phyloP scores from a whole-genome alignment of 2,329 filamentous ascomycete genomes.

The Bipolaris oryzae region DNA sequence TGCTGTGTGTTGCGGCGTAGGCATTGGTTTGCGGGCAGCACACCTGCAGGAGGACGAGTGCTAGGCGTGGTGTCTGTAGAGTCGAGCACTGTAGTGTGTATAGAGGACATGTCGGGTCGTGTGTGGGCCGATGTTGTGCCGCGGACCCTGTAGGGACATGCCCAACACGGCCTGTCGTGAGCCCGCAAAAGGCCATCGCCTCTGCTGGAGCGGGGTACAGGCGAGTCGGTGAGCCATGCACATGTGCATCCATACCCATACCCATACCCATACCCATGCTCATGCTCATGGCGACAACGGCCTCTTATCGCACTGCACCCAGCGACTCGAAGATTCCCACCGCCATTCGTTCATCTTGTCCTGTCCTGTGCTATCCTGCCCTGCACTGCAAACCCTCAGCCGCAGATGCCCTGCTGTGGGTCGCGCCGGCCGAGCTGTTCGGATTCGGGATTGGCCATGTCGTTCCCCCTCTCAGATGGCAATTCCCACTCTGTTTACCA shows the following conservation, averaged over 20 bases:
- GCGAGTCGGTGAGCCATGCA: slow-evolving; percentile 33
- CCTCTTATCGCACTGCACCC: slow-evolving; percentile 29
- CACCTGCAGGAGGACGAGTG: slow-evolving; percentile 13
- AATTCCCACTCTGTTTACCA: slow-evolving; percentile 25
- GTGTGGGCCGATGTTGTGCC: slow-evolving; percentile 16
- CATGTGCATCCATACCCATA: no score
- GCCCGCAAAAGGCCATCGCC: slow-evolving; percentile 6
- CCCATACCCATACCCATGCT: neutral
- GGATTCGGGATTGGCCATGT: slow-evolving; percentile 26
- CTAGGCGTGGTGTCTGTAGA: neutral
- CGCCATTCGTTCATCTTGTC: slow-evolving; percentile 27
- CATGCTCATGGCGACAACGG: slow-evolving; percentile 8
- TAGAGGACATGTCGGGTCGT: neutral
- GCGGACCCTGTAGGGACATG: slow-evolving; percentile 12
- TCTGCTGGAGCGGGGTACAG: slow-evolving; percentile 31
- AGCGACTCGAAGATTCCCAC: slow-evolving; percentile 21
- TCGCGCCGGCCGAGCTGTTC: slow-evolving; percentile 17
- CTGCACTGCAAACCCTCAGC: slow-evolving; percentile 43
- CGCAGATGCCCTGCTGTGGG: slow-evolving; percentile 30
- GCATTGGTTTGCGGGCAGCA: slow-evolving; percentile 12
- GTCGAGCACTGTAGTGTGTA: neutral
- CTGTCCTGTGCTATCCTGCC: slow-evolving; percentile 8
- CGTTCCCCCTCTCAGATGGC: slow-evolving; percentile 6
- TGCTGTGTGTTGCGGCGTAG: neutral
- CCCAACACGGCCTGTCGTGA: slow-evolving; percentile 7